These are phyloP conservation scores for Aspergillus floridensis DNA, from an alignment of 2,329 filamentous ascomycete genomes.

Conservation along the genomic window DNA sequence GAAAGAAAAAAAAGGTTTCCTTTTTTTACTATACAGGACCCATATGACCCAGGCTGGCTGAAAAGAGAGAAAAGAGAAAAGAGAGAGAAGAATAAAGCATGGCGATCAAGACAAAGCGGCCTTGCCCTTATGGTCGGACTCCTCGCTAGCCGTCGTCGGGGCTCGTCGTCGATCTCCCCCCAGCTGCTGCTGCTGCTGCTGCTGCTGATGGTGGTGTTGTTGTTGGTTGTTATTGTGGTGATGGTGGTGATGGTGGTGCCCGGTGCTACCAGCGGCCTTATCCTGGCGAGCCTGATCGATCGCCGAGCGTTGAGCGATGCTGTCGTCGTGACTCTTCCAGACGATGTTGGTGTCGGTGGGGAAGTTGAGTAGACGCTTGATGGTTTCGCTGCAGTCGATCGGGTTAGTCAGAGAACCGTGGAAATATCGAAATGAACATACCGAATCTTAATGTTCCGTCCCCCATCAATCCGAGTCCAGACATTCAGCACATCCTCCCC, in stretches of 20 bases:
- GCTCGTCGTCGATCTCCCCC: constrained; percentile 43
- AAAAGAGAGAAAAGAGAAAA: background rate
- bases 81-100: constrained; percentile 15
- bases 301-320: constrained; percentile 84
- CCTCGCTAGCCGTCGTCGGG: constrained; percentile 38
- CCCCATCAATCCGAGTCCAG: constrained; percentile 92
- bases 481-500: constrained; percentile 97
- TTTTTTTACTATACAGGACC: constrained; percentile 41
- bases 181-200: constrained; percentile 26
- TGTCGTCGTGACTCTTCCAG: constrained; percentile 95
- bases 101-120: constrained; percentile 28
- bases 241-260: constrained; percentile 33
- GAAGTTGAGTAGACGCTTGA: constrained; percentile 84
- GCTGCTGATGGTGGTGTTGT: constrained; percentile 14
- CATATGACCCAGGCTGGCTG: constrained; percentile 22
- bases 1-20: constrained; percentile 8
- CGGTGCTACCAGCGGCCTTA: constrained; percentile 54
- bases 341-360: constrained; percentile 86
- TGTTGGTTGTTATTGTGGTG: constrained; percentile 27
- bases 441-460: constrained; percentile 94
- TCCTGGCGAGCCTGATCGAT: constrained; percentile 91
- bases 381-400: constrained; percentile 67
- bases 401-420: constrained; percentile 5
- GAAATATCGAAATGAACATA: constrained; percentile 47
- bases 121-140: constrained; percentile 44